Conservation (phyloP, 495 filamentous ascomycete genomes). For the Geopyxis carbonaria region DNA sequence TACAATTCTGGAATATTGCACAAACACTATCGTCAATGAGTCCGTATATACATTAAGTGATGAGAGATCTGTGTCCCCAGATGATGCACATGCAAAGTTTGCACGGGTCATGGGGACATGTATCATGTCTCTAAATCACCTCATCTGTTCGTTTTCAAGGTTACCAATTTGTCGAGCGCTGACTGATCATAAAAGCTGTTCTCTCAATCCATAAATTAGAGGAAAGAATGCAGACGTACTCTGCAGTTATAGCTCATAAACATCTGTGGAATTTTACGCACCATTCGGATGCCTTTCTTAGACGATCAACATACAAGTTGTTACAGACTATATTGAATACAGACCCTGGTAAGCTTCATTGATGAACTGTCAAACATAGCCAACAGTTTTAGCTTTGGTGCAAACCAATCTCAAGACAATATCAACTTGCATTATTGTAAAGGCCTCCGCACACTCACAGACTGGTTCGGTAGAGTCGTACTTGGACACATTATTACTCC, state of each 20-base stretch:
- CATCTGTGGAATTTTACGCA: conserved; percentile 61
- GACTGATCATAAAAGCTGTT: too few species aligned
- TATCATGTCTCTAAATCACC: too few species aligned
- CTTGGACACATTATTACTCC: conserved; percentile 39
- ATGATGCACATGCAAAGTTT: conserved; percentile 75
- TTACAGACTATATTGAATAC: conserved; percentile 42
- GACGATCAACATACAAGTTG: conserved; percentile 52
- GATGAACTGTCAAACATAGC: too few species aligned
- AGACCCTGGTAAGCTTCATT: too few species aligned
- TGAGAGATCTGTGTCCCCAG: conserved; percentile 59
- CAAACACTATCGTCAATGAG: conserved; percentile 57
- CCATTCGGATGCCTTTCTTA: conserved; percentile 50
- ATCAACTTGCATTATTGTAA: conserved; percentile 47
- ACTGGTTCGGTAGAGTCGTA: conserved; percentile 54
- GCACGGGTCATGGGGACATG: conserved; percentile 55
- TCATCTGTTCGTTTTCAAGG: conserved; percentile 9
- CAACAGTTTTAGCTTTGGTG: too few species aligned
- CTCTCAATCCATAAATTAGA: too few species aligned
- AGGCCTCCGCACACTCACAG: conserved; percentile 52
- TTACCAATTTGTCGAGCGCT: too few species aligned
- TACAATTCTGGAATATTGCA: conserved; percentile 63
- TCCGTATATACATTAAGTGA: conserved; percentile 70
- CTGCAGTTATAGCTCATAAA: too few species aligned
- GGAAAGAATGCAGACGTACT: conserved; percentile 29
- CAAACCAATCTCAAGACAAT: conserved; percentile 39